phyloP scores from a whole-genome alignment of 768 basidiomycete species.

The Pleurotus salmoneostramineus region DNA sequence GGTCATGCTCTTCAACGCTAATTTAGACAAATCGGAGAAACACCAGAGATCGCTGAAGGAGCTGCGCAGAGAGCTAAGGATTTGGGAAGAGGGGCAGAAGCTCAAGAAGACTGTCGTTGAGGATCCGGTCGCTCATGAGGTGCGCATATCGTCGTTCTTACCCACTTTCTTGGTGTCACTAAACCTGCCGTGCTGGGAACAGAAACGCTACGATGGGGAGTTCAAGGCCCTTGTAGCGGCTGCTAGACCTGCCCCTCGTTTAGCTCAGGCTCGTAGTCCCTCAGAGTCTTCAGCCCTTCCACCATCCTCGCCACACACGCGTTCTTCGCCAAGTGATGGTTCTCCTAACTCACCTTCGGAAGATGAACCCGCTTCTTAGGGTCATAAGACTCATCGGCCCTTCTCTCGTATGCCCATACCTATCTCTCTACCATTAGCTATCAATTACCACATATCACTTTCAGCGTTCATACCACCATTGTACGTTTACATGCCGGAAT shows the following conservation, averaged over 20 bases:
- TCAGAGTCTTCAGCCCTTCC: not conserved
- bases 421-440: not conserved
- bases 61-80: slow-evolving; percentile 48
- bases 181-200: not conserved
- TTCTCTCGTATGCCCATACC: not conserved
- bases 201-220: slow-evolving; percentile 36
- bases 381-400: not conserved
- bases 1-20: slow-evolving; percentile 68
- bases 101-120: slow-evolving; percentile 37
- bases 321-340: not conserved
- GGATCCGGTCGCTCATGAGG: slow-evolving; percentile 35
- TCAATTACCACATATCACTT: not conserved
- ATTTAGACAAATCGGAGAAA: slow-evolving; percentile 50
- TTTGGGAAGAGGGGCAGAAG: slow-evolving; percentile 52
- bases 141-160: slow-evolving; percentile 13
- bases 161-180: not conserved
- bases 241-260: slow-evolving; percentile 19
- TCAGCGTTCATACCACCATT: not conserved
- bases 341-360: no score
- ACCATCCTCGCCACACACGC: not conserved
- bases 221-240: slow-evolving; percentile 34
- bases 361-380: not conserved
- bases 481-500: not conserved
- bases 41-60: slow-evolving; percentile 43
- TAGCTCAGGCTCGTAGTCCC: not conserved